phyloP scores from a whole-genome alignment of 2,329 filamentous ascomycete genomes.

The Penicillium oxalicum region DNA sequence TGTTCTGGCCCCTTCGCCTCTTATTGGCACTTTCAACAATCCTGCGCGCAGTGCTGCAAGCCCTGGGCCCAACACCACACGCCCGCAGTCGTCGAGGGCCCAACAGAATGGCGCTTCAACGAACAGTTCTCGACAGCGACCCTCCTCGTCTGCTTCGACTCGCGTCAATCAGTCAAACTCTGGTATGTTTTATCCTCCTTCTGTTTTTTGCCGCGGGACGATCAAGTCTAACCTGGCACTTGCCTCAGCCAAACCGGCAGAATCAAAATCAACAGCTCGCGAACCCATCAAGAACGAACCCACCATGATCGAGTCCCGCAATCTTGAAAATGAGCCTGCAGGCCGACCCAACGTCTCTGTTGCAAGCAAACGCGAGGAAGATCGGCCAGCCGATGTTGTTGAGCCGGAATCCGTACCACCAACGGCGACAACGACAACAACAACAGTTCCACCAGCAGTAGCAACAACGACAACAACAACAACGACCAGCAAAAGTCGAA shows the following conservation, averaged over 20 bases:
- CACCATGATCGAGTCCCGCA: constrained; percentile 34
- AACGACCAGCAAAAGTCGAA: constrained; percentile 27
- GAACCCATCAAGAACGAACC: constrained; percentile 31
- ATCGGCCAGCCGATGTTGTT: constrained; percentile 26
- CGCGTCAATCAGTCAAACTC: constrained; percentile 50
- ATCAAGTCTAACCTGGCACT: constrained; percentile 3
- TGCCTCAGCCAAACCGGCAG: constrained; percentile 34
- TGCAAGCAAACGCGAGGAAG: constrained; percentile 33
- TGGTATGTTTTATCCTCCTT: constrained; percentile 22
- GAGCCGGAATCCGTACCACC: constrained; percentile 25
- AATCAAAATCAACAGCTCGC: constrained; percentile 52
- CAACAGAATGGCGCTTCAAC: constrained; percentile 68
- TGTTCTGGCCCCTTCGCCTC: constrained; percentile 68
- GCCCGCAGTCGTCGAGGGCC: constrained; percentile 63
- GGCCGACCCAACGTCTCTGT: constrained; percentile 14
- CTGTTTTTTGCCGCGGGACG: constrained; percentile 20
- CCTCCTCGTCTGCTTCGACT: constrained; percentile 56
- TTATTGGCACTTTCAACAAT: constrained; percentile 56
- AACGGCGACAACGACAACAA: no score
- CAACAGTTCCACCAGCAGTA: no score
- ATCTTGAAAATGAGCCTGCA: constrained; percentile 21
- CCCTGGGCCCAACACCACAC: constrained; percentile 54
- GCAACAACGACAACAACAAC: no score
- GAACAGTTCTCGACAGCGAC: constrained; percentile 51
- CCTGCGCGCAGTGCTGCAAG: constrained; percentile 55